These are phyloP conservation scores for Eurotiales sp. DNA, from an alignment of 2,329 filamentous ascomycete genomes.

Conservation along the genomic window DNA sequence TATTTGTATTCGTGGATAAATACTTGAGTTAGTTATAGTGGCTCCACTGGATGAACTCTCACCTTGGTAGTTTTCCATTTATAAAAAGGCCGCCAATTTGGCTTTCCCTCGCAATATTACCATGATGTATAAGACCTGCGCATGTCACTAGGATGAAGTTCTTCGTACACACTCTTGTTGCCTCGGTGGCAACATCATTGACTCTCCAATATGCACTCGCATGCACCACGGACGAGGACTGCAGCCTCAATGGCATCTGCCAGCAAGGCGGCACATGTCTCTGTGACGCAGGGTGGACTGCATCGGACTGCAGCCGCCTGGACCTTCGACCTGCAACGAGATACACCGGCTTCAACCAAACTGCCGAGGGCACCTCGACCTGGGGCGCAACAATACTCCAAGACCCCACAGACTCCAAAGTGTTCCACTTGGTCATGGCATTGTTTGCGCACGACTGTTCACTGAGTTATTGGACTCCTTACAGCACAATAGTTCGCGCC, in stretches of 20 bases:
- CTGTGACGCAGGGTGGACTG: slow-evolving; percentile 45
- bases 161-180: neutral
- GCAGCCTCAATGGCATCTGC: slow-evolving; percentile 40
- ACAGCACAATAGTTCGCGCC: slow-evolving; percentile 44
- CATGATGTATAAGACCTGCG: neutral
- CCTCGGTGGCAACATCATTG: neutral
- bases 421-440: slow-evolving; percentile 47
- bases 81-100: neutral
- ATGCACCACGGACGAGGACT: slow-evolving; percentile 33
- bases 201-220: neutral
- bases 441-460: slow-evolving; percentile 48
- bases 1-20: neutral
- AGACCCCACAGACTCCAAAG: slow-evolving; percentile 33
- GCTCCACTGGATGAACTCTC: neutral
- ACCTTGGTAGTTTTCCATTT: no score
- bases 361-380: slow-evolving; percentile 41
- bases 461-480: slow-evolving; percentile 47
- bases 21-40: neutral
- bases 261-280: slow-evolving; percentile 13
- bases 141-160: neutral
- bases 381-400: slow-evolving; percentile 49
- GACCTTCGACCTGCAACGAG: slow-evolving; percentile 42
- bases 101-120: neutral
- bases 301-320: slow-evolving; percentile 43
- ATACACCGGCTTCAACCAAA: slow-evolving; percentile 47